phyloP scores from a whole-genome alignment of 306 rosid genomes.

The Herpetospermum pedunculosum region DNA sequence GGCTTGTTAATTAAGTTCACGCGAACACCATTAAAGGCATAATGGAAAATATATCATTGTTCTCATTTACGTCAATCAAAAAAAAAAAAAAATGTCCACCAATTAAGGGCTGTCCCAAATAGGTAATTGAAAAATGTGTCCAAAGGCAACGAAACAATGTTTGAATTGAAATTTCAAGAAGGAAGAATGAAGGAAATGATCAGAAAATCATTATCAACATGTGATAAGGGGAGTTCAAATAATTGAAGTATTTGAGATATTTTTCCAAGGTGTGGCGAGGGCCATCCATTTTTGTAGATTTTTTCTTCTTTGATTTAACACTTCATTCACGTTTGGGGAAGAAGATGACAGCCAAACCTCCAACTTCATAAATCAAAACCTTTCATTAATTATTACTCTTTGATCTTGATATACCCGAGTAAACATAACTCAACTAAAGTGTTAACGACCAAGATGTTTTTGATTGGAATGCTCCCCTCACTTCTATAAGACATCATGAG shows the following conservation, averaged over 20 bases:
- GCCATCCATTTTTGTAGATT: background rate
- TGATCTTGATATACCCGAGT: too few species aligned
- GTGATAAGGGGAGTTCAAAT: background rate
- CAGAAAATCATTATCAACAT: background rate
- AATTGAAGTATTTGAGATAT: background rate
- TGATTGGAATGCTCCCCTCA: too few species aligned
- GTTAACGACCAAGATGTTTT: too few species aligned
- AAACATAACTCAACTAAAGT: too few species aligned
- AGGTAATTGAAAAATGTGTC: background rate
- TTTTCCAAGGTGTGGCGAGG: background rate
- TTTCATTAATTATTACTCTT: background rate
- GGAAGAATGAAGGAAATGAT: background rate
- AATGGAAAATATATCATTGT: background rate
- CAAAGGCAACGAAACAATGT: background rate
- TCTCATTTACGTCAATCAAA: background rate
- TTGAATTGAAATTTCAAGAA: background rate
- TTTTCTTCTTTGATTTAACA: background rate
- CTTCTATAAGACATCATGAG: too few species aligned
- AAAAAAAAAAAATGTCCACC: background rate
- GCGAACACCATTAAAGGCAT: background rate
- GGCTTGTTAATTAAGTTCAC: background rate
- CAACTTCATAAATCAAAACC: too few species aligned
- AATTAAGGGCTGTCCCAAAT: background rate
- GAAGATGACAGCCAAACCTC: background rate
- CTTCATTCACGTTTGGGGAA: background rate